A percentile compares a stretch with the other conserved stretches of the same genome.
phyloP scores from a whole-genome alignment of 2,329 filamentous ascomycete genomes.

The Leptographium flavum region DNA sequence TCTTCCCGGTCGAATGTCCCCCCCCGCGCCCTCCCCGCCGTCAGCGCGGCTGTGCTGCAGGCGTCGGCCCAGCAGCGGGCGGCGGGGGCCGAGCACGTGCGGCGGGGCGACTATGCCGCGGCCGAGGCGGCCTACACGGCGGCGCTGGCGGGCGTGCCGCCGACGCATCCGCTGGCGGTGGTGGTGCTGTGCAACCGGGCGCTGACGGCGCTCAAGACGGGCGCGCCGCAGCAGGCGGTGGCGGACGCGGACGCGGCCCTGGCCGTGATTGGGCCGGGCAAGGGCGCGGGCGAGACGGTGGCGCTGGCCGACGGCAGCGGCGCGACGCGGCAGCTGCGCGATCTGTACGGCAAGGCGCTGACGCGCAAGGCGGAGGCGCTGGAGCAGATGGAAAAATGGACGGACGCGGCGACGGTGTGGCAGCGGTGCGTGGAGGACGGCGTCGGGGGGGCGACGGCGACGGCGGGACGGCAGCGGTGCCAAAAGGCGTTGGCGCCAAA shows the following conservation, averaged over 20 bases:
- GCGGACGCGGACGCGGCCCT: conserved; percentile 72
- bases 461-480: conserved; percentile 76
- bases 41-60: conserved; percentile 56
- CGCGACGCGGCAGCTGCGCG: conserved; percentile 70
- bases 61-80: conserved; percentile 66
- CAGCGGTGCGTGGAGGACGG: conserved; percentile 68
- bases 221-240: conserved; percentile 78
- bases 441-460: conserved; percentile 70
- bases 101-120: conserved; percentile 79
- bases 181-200: conserved; percentile 86
- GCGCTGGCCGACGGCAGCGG: conserved; percentile 46
- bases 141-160: conserved; percentile 61
- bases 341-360: conserved; percentile 85
- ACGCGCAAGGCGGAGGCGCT: conserved; percentile 91
- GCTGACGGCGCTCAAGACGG: conserved; percentile 79
- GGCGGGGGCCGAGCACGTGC: conserved; percentile 78
- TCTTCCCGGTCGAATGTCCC: background rate
- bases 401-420: conserved; percentile 71
- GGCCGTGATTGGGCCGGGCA: conserved; percentile 61
- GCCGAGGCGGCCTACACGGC: conserved; percentile 73
- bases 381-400: conserved; percentile 91
- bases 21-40: conserved; percentile 35
- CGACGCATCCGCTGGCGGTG: conserved; percentile 69
- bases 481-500: conserved; percentile 70
- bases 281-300: conserved; percentile 70